Evolutionary conservation across 305 asterid species (phyloP), one percentile per base, ranked within the genome.

Genomic region (Fraxinus ornus): DNA sequence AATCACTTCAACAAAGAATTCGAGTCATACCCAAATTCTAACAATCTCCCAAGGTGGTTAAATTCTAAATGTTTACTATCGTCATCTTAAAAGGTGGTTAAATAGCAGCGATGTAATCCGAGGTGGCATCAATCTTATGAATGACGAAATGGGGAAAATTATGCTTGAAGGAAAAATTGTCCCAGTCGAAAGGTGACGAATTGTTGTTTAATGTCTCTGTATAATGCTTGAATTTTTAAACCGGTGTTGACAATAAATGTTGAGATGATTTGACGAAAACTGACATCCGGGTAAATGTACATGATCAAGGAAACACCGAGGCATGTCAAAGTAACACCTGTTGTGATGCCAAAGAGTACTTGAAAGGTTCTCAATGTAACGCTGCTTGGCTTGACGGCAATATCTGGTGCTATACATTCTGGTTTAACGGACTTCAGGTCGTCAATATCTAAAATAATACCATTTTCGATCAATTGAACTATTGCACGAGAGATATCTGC

Each of bases 401-500:
- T 21, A 1, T 78, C 86, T 0, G 84, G 82, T 22, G 47, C 84
- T 21, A 26, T 60, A 82, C 90, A 87, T 36, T 64, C 36, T 7
- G 44, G 8, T n/a, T 33, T 76, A 21, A 41, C 68, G 13, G 36
- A 9, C 60, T 77, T 47, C 13, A n/a, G 70, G 62, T 80, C 60
- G 44, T 78, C 89, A 7, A 82, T 80, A 44, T 84, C 86, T 66
- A 3, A 77, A 72, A 88, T 84, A 60, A 4, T 82, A 1, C 88
- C 89, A 2, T 79, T 47, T 82, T 89, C 91, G 6, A 78, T 87
- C 70, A 89, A 22, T 24, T 83, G 79, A 12, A 83, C 49, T 71
- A 89, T 87, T 70, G 90, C 90, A 10, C 84, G 81, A 3, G 91
- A 90, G 44, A 37, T 37, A 90, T 83, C 89, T 3, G 90, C 84